Percentiles rank a stretch among this genome's conserved stretches.
Conservation (phyloP, 2,329 filamentous ascomycete species). For the Fusarium multiceps region DNA sequence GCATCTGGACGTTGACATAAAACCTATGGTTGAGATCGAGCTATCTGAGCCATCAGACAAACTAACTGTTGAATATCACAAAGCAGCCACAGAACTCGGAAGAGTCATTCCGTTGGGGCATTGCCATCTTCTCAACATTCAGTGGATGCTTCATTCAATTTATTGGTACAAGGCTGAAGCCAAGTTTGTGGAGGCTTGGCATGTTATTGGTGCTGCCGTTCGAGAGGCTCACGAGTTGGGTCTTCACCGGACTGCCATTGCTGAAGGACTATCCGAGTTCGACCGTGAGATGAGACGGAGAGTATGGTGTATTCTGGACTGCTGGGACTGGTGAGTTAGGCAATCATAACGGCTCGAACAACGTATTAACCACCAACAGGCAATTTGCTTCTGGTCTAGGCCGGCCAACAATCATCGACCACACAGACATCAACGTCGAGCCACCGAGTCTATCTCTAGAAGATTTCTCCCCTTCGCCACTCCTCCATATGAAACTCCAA, state of each 20-base stretch:
- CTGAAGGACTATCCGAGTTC: conserved; percentile 46
- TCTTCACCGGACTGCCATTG: conserved; percentile 46
- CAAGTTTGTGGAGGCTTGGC: conserved; percentile 51
- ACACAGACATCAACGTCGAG: conserved; percentile 47
- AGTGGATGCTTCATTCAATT: conserved; percentile 51
- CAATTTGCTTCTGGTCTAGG: conserved; percentile 50
- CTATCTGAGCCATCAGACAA: conserved; percentile 42
- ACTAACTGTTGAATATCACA: conserved; percentile 49
- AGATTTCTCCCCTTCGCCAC: conserved; percentile 48
- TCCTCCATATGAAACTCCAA: conserved; percentile 52
- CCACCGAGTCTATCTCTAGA: conserved; percentile 51
- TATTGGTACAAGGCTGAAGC: conserved; percentile 53
- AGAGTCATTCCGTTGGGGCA: conserved; percentile 49
- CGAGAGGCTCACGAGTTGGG: conserved; percentile 51
- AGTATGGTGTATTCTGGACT: conserved; percentile 51
- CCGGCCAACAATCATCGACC: conserved; percentile 51
- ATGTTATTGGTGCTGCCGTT: conserved; percentile 49
- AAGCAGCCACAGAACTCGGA: conserved; percentile 47
- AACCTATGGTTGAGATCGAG: conserved; percentile 46
- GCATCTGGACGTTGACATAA: conserved; percentile 47
- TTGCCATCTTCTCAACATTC: conserved; percentile 50
- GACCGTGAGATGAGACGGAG: conserved; percentile 52
- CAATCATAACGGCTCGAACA: rapidly evolving
- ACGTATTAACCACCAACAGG: conserved; percentile 39
- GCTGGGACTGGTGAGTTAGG: conserved; percentile 52